phyloP scores from a whole-genome alignment of 164 flowering plant genomes.

The Aristolochia fimbriata region DNA sequence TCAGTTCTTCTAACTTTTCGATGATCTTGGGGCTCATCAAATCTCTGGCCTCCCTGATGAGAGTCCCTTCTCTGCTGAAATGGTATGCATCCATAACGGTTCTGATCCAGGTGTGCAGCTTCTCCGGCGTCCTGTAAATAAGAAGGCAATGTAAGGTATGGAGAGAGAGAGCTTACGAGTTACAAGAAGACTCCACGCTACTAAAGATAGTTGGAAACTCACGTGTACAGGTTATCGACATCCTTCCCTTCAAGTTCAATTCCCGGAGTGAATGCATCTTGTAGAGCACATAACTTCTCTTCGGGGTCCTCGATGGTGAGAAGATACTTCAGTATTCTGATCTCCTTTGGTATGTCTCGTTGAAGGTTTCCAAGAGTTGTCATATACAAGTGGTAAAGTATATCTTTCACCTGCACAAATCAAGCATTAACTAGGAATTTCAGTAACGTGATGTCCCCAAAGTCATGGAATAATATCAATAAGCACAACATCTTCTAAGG shows the following conservation, averaged over 20 bases:
- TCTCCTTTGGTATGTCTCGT: slow-evolving; percentile 76
- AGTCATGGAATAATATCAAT: too few species aligned
- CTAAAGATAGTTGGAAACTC: slow-evolving; percentile 17
- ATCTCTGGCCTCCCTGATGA: slow-evolving; percentile 56
- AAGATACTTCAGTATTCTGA: slow-evolving; percentile 74
- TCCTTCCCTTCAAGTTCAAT: slow-evolving; percentile 73
- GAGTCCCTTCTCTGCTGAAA: slow-evolving; percentile 46
- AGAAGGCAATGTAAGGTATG: neutral
- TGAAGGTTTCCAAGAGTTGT: slow-evolving; percentile 61
- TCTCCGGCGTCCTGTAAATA: slow-evolving; percentile 55
- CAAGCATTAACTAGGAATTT: neutral
- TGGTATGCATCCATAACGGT: slow-evolving; percentile 55
- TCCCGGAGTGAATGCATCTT: slow-evolving; percentile 91
- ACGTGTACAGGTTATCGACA: slow-evolving; percentile 74
- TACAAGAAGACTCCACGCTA: neutral
- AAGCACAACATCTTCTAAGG: too few species aligned
- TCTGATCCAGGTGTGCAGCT: slow-evolving; percentile 47
- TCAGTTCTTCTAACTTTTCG: slow-evolving; percentile 38
- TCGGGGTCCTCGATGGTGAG: slow-evolving; percentile 77
- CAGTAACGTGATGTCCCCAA: neutral
- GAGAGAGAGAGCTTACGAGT: neutral
- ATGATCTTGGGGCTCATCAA: slow-evolving; percentile 49
- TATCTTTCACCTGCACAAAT: slow-evolving; percentile 62
- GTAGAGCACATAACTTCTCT: slow-evolving; percentile 38
- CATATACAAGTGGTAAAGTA: slow-evolving; percentile 62